Conservation (phyloP, 73 alveolate species). For the Paramecium caudatum region DNA sequence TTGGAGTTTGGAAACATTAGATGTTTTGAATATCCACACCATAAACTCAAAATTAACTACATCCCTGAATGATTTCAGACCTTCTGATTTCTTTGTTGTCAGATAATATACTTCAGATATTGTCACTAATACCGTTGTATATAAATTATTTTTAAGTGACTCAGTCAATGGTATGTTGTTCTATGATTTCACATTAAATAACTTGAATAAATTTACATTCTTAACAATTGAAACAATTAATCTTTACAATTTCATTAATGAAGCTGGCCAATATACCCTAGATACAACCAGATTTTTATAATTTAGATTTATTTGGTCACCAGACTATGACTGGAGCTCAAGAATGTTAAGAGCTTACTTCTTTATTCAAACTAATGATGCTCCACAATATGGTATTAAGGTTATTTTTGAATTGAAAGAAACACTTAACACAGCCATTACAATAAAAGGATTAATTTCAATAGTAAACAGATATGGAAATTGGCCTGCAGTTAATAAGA, state of each 20-base stretch:
- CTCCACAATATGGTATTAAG: background rate
- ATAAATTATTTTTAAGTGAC: background rate
- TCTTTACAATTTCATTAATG: background rate
- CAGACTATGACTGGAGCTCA: background rate
- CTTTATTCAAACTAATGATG: background rate
- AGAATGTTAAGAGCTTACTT: background rate
- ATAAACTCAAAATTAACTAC: background rate
- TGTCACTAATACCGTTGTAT: background rate
- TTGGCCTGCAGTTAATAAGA: background rate
- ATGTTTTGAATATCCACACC: background rate
- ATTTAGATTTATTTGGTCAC: conserved; percentile 10
- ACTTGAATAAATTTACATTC: background rate
- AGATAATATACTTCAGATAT: background rate
- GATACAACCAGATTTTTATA: background rate
- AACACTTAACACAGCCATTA: background rate
- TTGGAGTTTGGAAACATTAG: conserved; percentile 8
- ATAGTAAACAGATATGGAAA: background rate
- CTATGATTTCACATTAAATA: background rate
- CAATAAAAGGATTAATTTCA: background rate
- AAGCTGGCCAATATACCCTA: background rate
- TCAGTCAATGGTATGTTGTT: background rate
- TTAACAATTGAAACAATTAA: background rate
- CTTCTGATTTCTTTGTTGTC: background rate
- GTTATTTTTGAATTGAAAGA: background rate
- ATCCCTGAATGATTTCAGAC: background rate